Evolutionary conservation across 257 asterid species (phyloP), one percentile per base, ranked within the genome.

Genomic region (Asclepias syriaca): DNA sequence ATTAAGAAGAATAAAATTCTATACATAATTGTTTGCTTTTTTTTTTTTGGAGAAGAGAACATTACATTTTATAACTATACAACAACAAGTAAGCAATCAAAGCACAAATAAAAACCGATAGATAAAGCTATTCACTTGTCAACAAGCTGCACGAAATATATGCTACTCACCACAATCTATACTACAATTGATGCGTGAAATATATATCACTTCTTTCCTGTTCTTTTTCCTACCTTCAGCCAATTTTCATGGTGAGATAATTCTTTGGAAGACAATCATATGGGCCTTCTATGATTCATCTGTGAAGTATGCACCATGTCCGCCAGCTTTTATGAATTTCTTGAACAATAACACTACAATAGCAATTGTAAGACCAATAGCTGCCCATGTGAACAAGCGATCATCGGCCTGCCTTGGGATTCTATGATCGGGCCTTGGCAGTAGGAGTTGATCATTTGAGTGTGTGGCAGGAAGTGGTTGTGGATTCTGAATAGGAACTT

Each of bases 301-400:
- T 78, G 82, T 81, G 75, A 88, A 93, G 68, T 88, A 84, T 50
- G 93, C 86, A 48, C 91, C 90, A 13, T 90, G 78, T 50, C 97
- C 97, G 34, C 85, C 85, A 60, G 97, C 91, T 85, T 87, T 93
- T 85, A 93, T 77, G 79, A 87, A 90, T 82, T 90, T 93, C 89
- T 90, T 93, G 83, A 93, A 74, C 75, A 93, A 76, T 61, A 92
- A 93, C 66, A 89, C 87, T n/a, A 84, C 80, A 61, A 93, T 90
- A 58, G 98, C 97, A 72, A 93, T 59, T 74, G 95, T 84, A 34
- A 93, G 93, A 76, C 86, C 98, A 16, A 90, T 81, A 60, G 95
- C 96, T 39, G 97, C 98, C 96, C 87, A 85, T 50, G 96, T 92
- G 77, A 88, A 87, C 69, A 93, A 32, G 16, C 97, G 90, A 61